Conservation (phyloP, 2,329 filamentous ascomycete genomes). For the Scedosporium dehoogii region DNA sequence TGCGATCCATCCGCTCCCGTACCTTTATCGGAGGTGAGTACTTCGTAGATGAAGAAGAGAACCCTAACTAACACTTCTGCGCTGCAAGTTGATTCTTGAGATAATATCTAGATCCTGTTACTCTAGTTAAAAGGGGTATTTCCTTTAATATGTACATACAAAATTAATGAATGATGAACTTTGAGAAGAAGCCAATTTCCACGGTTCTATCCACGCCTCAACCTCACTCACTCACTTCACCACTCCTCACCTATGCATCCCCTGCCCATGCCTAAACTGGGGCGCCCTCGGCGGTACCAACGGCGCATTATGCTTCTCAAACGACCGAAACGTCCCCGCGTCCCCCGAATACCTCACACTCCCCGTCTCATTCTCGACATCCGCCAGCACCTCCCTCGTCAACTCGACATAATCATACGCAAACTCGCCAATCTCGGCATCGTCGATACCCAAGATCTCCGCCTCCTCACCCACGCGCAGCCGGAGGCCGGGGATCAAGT, state of each 20-base stretch:
- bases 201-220: neutral
- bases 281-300: slow-evolving; percentile 31
- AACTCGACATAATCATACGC: slow-evolving; percentile 93
- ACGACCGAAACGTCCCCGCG: slow-evolving; percentile 27
- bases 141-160: neutral
- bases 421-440: slow-evolving; percentile 86
- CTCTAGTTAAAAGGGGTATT: neutral
- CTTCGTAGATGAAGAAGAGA: no score
- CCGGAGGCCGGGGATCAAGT: slow-evolving; percentile 64
- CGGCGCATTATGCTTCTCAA: slow-evolving; percentile 40
- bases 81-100: no score
- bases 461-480: slow-evolving; percentile 68
- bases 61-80: neutral
- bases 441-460: slow-evolving; percentile 77
- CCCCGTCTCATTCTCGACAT: slow-evolving; percentile 32
- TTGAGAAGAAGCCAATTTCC: neutral
- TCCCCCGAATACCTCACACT: slow-evolving; percentile 32
- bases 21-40: no score
- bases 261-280: slow-evolving; percentile 17
- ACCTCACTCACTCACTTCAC: neutral
- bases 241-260: neutral
- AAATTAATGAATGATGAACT: neutral
- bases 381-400: slow-evolving; percentile 45
- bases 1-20: no score
- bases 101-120: neutral